phyloP scores from a whole-genome alignment of 495 filamentous ascomycete species.

The Penicillium atrosanguineum region DNA sequence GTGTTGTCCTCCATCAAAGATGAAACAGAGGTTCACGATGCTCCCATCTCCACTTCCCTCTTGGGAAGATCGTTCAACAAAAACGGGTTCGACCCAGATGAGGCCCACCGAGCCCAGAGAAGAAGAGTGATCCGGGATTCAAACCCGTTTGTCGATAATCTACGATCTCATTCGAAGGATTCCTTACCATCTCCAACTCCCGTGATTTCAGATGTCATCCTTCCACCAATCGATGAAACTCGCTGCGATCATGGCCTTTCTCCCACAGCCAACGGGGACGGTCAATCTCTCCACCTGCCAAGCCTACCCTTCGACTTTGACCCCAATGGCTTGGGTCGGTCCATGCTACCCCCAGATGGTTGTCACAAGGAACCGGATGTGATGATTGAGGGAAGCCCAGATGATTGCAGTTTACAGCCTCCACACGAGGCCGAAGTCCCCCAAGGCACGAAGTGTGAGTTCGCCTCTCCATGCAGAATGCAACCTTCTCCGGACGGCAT shows the following conservation, averaged over 20 bases:
- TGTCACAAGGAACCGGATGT: too few species aligned
- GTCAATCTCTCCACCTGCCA: background rate
- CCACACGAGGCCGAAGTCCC: too few species aligned
- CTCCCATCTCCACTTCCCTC: too few species aligned
- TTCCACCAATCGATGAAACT: background rate
- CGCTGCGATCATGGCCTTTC: background rate
- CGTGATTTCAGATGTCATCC: background rate
- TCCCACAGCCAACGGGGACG: background rate
- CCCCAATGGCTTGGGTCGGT: too few species aligned
- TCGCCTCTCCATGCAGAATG: conserved; percentile 20
- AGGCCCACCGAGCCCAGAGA: background rate
- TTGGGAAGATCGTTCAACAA: too few species aligned
- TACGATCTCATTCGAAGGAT: too few species aligned
- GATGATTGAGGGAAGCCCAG: background rate
- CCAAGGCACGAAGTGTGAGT: conserved; percentile 13
- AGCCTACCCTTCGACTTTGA: background rate
- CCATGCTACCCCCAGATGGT: too few species aligned
- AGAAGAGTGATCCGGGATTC: background rate
- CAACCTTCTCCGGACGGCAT: conserved; percentile 12
- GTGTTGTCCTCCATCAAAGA: too few species aligned
- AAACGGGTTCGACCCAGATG: background rate
- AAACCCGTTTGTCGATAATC: too few species aligned
- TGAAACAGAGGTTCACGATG: too few species aligned
- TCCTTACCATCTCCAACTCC: background rate
- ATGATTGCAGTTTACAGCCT: too few species aligned